Evolutionary conservation across 345 rosid genomes (phyloP), one percentile per base, ranked within the genome.

Genomic region (Citrus australasica): DNA sequence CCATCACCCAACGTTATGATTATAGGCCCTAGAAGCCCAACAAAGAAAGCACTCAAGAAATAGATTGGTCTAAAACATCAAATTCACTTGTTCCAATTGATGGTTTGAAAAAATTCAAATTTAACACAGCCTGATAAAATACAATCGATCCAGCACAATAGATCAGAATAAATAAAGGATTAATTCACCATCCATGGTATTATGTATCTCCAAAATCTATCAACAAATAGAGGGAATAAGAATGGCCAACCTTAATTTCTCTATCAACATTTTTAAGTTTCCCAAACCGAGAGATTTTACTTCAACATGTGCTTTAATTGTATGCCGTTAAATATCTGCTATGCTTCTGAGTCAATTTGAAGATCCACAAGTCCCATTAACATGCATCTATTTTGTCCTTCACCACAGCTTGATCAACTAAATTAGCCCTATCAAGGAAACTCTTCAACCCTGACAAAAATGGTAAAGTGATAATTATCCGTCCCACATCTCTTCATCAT

Each of bases 321-420:
- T 17, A 25, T 48, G 25, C 35, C 5, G 38, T 16, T 46, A 48
- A 6, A 27, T 48, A 28, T 48, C 35, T 70, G 60, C 74, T 28
- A 48, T 27, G 60, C 59, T 51, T 70, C 60, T 27, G 38, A 28
- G 37, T 69, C 58, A 24, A 42, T 42, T 40, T 27, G 21, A 38
- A 37, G n/a, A 70, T 70, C 74, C 25, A 70, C 6, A 48, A 48
- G 28, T 11, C n/a, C 60, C 60, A 27, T 27, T 48, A 27, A 48
- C 19, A 2, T n/a, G 6, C 37, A 48, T 27, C 60, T 48, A 70
- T 27, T 27, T 48, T 30, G 10, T 8, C 68, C 68, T 65, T 65
- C 68, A 65, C 67, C 56, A 69, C 37, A 27, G 60, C 60, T 69
- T 69, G 51, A 69, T 48, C 74, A 70, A 70, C 38, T 48, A 70